Base-by-base conservation (phyloP, 106 monocot species). In the Dendrobium officinale region DNA sequence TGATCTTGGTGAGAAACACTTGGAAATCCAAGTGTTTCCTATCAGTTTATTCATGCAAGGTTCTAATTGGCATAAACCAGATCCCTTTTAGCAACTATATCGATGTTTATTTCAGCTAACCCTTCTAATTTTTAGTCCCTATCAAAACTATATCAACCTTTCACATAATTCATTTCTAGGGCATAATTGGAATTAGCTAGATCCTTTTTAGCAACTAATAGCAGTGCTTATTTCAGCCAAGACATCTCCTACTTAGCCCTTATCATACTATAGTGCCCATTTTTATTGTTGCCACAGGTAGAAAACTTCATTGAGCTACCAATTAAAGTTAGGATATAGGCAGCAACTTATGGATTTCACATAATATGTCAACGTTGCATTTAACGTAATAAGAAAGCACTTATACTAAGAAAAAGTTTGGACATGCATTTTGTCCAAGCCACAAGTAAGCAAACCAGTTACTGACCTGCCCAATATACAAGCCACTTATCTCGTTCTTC, bases 401-500 rank as follows among this genome's bases (percentile, higher is more conserved):
- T 72, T 0, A 1, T 72, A 4, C 37, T n/a, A 74, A 8, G 7
- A 74, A 44, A 74, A 42, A 42, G n/a, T 43, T 8, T 2, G 43
- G 15, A 74, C 19, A 74, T 33, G 19, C 11, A 72, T 74, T 43
- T 19, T 31, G 41, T 74, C 19, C 18, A 44, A 43, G 43, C 15
- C 41, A 42, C 19, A 42, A 42, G 37, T 48, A 11, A 48, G 51
- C 19, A 74, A 70, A 82, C 55, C 70, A n/a, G 78, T 16, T 20
- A 75, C 85, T 67, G 80, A 99, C 95, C 95, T 91, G 95, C 90
- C 99, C 99, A 95, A 84, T 99, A 99, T 41, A 93, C 43, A 80
- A 99, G 92, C 95, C 95, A 95, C 77, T 78, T 95, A 29, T 99
- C 84, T 80, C 95, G 92, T 20, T 95, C 95, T 77, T 68, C 85